Conservation (phyloP, 495 filamentous ascomycete species). For the Neurospora sp. region DNA sequence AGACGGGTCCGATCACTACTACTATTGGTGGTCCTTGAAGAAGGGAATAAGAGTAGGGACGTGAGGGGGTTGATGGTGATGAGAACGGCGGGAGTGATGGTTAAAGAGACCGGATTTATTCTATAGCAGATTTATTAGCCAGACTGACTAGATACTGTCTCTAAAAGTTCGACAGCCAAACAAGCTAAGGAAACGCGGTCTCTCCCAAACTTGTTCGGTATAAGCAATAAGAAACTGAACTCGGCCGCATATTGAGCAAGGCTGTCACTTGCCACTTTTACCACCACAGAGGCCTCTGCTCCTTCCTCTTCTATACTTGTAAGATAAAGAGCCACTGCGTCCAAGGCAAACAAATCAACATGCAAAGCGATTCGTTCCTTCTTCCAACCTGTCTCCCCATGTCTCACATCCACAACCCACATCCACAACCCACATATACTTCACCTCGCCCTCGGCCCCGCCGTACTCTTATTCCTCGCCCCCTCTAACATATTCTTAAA, state of each 20-base stretch:
- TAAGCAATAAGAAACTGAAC: background rate
- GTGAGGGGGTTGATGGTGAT: background rate
- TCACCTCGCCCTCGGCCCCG: conserved; percentile 2
- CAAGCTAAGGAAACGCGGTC: background rate
- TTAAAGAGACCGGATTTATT: background rate
- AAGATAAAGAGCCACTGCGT: background rate
- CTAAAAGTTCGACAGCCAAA: background rate
- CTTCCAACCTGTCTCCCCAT: background rate
- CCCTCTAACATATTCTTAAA: conserved; percentile 27
- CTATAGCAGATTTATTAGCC: background rate
- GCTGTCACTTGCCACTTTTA: background rate
- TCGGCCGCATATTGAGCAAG: background rate
- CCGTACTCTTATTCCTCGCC: conserved; percentile 24
- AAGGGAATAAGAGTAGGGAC: background rate
- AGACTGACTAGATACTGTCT: background rate
- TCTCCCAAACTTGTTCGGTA: background rate
- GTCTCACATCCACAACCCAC: background rate
- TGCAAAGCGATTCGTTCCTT: background rate
- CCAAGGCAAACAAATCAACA: background rate
- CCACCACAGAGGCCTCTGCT: background rate
- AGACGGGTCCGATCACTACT: conserved; percentile 52
- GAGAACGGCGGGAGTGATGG: background rate
- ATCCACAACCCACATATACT: background rate
- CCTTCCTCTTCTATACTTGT: background rate
- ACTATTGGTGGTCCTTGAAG: conserved; percentile 37